These are phyloP conservation scores for Myxozyma nipponensis DNA, from an alignment of 805 yeast genomes.

Conservation along the genomic window DNA sequence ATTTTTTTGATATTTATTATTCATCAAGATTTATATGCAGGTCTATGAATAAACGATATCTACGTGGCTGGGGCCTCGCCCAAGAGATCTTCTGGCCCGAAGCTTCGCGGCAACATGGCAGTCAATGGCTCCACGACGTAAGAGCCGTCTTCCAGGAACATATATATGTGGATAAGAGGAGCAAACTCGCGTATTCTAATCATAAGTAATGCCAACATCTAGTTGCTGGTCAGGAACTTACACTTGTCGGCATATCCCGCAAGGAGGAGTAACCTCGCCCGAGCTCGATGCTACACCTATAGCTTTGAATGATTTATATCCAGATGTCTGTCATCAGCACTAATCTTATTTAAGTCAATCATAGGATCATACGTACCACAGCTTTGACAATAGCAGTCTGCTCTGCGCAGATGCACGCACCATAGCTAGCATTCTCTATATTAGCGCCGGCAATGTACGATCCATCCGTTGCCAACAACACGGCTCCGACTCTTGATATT, in stretches of 20 bases:
- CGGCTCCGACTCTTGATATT: slow-evolving; percentile 68
- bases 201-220: slow-evolving; percentile 36
- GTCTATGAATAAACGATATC: background rate
- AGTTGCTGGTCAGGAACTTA: slow-evolving; percentile 22
- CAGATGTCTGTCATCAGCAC: slow-evolving; percentile 28
- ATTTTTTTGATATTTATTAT: background rate
- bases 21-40: background rate
- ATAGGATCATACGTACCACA: slow-evolving; percentile 36
- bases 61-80: background rate
- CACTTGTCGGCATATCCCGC: slow-evolving; percentile 92
- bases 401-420: slow-evolving; percentile 75
- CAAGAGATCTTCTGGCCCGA: slow-evolving; percentile 73
- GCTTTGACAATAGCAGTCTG: slow-evolving; percentile 61
- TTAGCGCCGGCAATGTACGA: slow-evolving; percentile 68
- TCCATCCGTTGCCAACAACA: slow-evolving; percentile 52
- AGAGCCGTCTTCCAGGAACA: slow-evolving; percentile 59
- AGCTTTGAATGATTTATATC: slow-evolving; percentile 46
- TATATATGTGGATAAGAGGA: slow-evolving; percentile 53
- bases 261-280: slow-evolving; percentile 66
- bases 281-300: slow-evolving; percentile 65
- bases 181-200: slow-evolving; percentile 61
- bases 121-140: slow-evolving; percentile 43
- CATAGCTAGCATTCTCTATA: slow-evolving; percentile 90
- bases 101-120: slow-evolving; percentile 71
- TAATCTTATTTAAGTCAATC: background rate